Evolutionary conservation across 106 monocot species (phyloP), one percentile per base, ranked within the genome.

Genomic region (Iris macrosiphon): DNA sequence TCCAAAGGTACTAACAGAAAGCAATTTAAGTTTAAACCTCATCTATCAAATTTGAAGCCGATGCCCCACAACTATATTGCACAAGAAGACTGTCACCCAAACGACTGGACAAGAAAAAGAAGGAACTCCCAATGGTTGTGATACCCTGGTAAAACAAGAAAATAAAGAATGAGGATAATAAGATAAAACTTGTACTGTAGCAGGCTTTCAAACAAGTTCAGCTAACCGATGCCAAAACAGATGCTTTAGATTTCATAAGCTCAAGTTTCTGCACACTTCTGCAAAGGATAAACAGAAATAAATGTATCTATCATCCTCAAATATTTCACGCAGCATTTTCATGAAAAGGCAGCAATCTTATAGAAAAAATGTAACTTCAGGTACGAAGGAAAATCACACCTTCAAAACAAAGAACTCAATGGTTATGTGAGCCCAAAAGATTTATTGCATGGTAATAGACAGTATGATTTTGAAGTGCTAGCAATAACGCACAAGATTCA

Each of bases 51-150:
- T 77, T 50, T 12, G 81, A 61, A 59, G 48, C 59, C 6, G 80
- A 72, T 55, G 61, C 45, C 26, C 80, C 83, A 71, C 50, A 75
- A 59, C 79, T 83, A 60, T 80, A 98, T 66, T 98, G 90, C 28
- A 98, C 90, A 55, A 98, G 87, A 67, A 98, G 76, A 52, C 96
- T 98, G 52, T 98, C 90, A 40, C 82, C 96, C 60, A 98, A 68
- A 33, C 90, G 79, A 66, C 96, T 98, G 32, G 82, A 86, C 72
- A 98, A 72, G 79, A 98, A 98, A 76, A 98, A 98, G 59, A 98
- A 98, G 12, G 78, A 87, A 66, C 64, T 80, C 12, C 96, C 96
- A 46, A 98, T 61, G 59, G 87, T 83, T 52, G 83, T 65, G 47
- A 91, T 78, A 41, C 72, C 82, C 96, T 98, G 49, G 5, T 11